Conservation (phyloP, 257 asterid genomes). For the Craterostigma plantagineum region DNA sequence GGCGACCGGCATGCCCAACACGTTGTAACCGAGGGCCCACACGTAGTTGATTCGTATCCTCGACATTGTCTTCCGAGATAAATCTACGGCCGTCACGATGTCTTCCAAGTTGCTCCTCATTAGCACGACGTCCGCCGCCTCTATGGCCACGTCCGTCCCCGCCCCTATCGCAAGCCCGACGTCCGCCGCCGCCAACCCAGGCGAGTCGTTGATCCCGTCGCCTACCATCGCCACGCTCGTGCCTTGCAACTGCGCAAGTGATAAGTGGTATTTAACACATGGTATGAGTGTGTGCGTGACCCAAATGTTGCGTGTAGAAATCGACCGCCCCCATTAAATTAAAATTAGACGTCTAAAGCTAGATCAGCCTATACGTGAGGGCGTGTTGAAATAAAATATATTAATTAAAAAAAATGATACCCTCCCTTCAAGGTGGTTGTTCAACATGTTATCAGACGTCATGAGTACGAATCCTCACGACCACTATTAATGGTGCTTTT, state of each 20-base stretch:
- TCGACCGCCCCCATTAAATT: no score
- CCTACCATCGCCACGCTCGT: conserved; percentile 78
- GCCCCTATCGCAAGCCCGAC: conserved; percentile 87
- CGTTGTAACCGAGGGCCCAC: conserved; percentile 72
- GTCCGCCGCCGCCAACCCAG: conserved; percentile 74
- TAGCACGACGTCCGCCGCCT: conserved; percentile 79
- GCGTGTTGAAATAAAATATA: no score
- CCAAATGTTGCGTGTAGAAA: no score
- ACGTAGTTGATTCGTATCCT: conserved; percentile 57
- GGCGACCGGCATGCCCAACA: conserved; percentile 59
- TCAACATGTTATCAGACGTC: no score
- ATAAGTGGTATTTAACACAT: no score
- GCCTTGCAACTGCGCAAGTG: conserved; percentile 12
- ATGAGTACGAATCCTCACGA: no score
- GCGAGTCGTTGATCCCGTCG: conserved; percentile 81
- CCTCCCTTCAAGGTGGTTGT: no score
- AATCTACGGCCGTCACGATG: conserved; percentile 68
- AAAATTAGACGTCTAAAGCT: no score
- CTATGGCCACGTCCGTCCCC: conserved; percentile 78
- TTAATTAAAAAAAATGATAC: no score
- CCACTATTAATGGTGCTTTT: no score
- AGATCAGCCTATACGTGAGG: no score
- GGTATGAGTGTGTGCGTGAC: no score
- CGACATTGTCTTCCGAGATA: conserved; percentile 44
- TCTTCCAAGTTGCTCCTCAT: conserved; percentile 83